phyloP scores from a whole-genome alignment of 495 filamentous ascomycete species.

The Aspergillus bertholletiae region DNA sequence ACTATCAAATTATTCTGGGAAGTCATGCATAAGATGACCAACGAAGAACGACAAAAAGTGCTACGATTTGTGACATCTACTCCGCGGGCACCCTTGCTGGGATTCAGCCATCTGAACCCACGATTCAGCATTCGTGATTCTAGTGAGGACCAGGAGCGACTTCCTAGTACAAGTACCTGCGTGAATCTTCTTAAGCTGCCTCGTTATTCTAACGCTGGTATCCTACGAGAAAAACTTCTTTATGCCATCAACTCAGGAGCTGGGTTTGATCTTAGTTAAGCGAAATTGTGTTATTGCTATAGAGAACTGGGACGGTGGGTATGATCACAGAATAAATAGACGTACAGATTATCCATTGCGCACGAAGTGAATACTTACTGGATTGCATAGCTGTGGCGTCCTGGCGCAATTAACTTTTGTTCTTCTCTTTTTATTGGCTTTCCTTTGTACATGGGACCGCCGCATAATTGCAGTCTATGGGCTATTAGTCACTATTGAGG shows the following conservation, averaged over 20 bases:
- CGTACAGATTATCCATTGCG: background rate
- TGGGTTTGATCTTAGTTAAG: conserved; percentile 87
- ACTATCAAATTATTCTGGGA: conserved; percentile 88
- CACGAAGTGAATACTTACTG: conserved; percentile 1
- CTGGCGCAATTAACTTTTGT: conserved; percentile 12
- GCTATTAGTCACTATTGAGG: too few species aligned
- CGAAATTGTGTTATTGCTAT: background rate
- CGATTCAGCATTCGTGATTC: conserved; percentile 88
- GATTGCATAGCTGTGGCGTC: conserved; percentile 32
- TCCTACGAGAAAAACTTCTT: conserved; percentile 72
- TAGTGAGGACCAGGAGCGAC: conserved; percentile 69
- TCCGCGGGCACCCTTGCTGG: conserved; percentile 84
- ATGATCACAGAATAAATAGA: background rate
- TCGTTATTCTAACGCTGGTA: conserved; percentile 61
- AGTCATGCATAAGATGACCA: conserved; percentile 71
- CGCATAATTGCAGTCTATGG: too few species aligned
- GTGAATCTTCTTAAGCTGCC: conserved; percentile 95
- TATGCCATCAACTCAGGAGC: conserved; percentile 91
- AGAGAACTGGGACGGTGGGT: background rate
- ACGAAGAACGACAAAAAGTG: conserved; percentile 76
- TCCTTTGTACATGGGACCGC: too few species aligned
- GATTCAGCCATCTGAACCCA: conserved; percentile 83
- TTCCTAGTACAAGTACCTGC: conserved; percentile 95
- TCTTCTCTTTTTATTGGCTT: background rate
- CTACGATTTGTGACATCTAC: conserved; percentile 96